Percentiles rank a stretch among this genome's conserved stretches.
phyloP scores from a whole-genome alignment of 2,329 filamentous ascomycete species.

The Clonostachys rhizophaga region DNA sequence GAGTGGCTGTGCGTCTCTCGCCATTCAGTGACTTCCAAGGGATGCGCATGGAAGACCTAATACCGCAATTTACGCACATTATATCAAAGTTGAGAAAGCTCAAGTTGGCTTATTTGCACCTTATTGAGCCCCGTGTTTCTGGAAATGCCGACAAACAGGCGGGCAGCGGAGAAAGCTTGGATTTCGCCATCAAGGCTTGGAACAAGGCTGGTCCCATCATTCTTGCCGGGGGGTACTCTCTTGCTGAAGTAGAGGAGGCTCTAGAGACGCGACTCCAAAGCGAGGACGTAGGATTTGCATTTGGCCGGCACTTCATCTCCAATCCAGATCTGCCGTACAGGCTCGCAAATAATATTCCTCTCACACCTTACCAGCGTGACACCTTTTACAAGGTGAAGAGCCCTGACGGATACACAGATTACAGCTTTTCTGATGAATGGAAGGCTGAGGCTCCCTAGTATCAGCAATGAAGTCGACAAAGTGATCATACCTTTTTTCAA shows the following conservation, averaged over 20 bases:
- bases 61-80: conserved; percentile 45
- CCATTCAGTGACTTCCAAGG: conserved; percentile 49
- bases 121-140: conserved; percentile 46
- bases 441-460: no score
- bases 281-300: conserved; percentile 35
- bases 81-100: conserved; percentile 40
- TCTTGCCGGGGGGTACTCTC: conserved; percentile 47
- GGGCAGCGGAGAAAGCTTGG: conserved; percentile 33
- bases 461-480: no score
- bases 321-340: conserved; percentile 21
- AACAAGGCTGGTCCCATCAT: conserved; percentile 46
- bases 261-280: conserved; percentile 24
- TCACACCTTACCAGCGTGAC: conserved; percentile 16
- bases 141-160: conserved; percentile 28
- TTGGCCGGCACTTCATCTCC: conserved; percentile 19
- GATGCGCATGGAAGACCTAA: conserved; percentile 38
- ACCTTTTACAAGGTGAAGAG: conserved; percentile 17
- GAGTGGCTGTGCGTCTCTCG: conserved; percentile 35
- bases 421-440: conserved; percentile 11
- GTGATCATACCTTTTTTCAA: no score
- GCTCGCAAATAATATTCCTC: conserved; percentile 12
- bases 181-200: conserved; percentile 38
- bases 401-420: conserved; percentile 24
- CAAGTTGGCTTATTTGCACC: conserved; percentile 44
- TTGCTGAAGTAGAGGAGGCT: conserved; percentile 42